A percentile compares a stretch with the other conserved stretches of the same genome.
phyloP scores from a whole-genome alignment of 2,329 filamentous ascomycete genomes.

The Penicillium brasilianum region DNA sequence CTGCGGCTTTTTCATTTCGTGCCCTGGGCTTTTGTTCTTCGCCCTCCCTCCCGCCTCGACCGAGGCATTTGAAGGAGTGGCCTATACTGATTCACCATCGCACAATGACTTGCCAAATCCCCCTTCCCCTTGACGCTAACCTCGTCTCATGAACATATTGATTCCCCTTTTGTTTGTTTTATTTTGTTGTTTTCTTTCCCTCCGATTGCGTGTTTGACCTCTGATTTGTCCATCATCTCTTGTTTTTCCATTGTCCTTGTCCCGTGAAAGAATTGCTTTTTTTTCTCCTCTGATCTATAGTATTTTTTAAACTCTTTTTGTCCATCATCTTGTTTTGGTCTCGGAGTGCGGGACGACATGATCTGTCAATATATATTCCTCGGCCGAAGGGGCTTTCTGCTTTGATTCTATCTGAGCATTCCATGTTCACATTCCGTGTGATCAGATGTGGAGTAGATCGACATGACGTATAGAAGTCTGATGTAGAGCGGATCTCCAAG shows the following conservation, averaged over 20 bases:
- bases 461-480: background rate
- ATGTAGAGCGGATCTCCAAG: too few relatives aligned
- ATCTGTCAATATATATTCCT: slow-evolving; percentile 39
- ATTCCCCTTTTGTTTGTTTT: slow-evolving; percentile 48
- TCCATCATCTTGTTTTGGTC: slow-evolving; percentile 28
- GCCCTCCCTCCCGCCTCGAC: too few relatives aligned
- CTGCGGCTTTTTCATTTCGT: slow-evolving; percentile 27
- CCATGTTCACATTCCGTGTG: background rate
- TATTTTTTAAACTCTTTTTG: slow-evolving; percentile 19
- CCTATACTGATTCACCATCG: slow-evolving; percentile 10
- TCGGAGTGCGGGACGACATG: slow-evolving; percentile 32
- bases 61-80: background rate
- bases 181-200: slow-evolving; percentile 15
- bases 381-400: slow-evolving; percentile 16
- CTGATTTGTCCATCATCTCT: slow-evolving; percentile 15
- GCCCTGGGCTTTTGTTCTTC: slow-evolving; percentile 5
- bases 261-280: slow-evolving; percentile 36
- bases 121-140: slow-evolving; percentile 38
- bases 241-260: slow-evolving; percentile 23
- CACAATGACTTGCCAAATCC: slow-evolving; percentile 37
- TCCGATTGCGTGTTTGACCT: slow-evolving; percentile 20
- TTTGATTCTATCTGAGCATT: slow-evolving; percentile 5
- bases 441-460: background rate
- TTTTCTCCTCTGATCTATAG: slow-evolving; percentile 23
- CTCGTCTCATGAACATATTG: slow-evolving; percentile 48